A percentile compares a stretch with the other conserved stretches of the same genome.
These are phyloP conservation scores for Fusarium pseudoanthophilum DNA, from an alignment of 2,329 filamentous ascomycete species.

Conservation along the genomic window DNA sequence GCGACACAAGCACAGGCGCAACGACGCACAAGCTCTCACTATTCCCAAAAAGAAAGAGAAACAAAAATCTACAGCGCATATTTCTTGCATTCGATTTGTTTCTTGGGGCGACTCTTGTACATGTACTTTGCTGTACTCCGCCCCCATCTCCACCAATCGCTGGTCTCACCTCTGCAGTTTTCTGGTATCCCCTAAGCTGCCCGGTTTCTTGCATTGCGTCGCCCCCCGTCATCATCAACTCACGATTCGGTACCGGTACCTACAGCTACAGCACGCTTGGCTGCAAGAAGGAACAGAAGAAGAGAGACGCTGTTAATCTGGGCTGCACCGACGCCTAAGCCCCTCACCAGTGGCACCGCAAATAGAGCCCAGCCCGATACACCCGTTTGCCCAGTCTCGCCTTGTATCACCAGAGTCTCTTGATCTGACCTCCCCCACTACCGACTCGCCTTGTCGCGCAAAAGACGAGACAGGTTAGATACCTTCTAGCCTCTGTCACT, in stretches of 20 bases:
- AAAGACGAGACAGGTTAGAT: constrained; percentile 24
- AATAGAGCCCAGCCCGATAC: constrained; percentile 23
- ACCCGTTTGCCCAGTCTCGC: constrained; percentile 25
- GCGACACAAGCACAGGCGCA: constrained; percentile 1
- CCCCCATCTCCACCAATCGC: constrained; percentile 37
- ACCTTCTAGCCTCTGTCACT: background rate
- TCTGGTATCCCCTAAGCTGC: constrained; percentile 24
- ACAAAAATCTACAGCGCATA: constrained; percentile 5
- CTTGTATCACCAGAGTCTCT: constrained; percentile 22
- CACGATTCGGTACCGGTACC: constrained; percentile 1
- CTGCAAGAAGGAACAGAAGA: background rate
- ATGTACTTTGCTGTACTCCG: constrained; percentile 26
- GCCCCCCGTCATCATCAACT: constrained; percentile 26
- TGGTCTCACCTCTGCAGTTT: constrained; percentile 17
- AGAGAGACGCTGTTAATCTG: background rate
- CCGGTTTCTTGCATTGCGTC: constrained; percentile 30
- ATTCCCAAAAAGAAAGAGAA: constrained; percentile 5
- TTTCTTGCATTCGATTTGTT: constrained; percentile 33
- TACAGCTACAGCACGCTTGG: constrained; percentile 1
- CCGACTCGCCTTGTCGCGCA: constrained; percentile 33
- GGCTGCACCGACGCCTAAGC: constrained; percentile 37
- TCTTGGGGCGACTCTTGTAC: constrained; percentile 30
- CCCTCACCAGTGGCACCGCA: constrained; percentile 39
- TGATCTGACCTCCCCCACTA: constrained; percentile 27
- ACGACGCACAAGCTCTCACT: constrained; percentile 4